Percentiles rank a stretch among this genome's conserved stretches.
phyloP scores from a whole-genome alignment of 768 basidiomycete genomes.

The Pisolithus orientalis region DNA sequence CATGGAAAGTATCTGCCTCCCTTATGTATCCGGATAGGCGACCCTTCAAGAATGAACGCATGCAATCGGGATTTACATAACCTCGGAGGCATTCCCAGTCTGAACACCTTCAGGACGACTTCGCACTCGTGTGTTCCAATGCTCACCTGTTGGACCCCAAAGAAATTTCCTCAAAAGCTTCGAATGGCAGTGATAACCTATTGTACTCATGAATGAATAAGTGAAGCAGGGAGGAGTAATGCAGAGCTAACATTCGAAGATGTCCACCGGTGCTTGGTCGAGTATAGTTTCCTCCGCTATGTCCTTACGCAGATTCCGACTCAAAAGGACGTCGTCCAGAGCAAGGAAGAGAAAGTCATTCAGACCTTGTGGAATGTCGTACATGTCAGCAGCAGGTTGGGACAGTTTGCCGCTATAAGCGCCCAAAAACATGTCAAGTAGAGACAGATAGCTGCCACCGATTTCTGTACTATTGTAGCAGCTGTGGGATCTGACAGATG shows the following conservation, averaged over 20 bases:
- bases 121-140: too few relatives aligned
- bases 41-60: neutral
- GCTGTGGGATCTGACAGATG: neutral
- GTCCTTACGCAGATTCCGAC: neutral
- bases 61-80: neutral
- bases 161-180: conserved; percentile 11
- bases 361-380: neutral
- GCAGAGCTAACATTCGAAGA: conserved; percentile 15
- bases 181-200: conserved; percentile 14
- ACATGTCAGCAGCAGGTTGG: neutral
- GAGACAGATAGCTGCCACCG: neutral
- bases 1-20: neutral
- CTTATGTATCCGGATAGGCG: neutral
- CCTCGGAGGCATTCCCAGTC: conserved; percentile 7
- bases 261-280: conserved; percentile 4
- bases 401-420: neutral
- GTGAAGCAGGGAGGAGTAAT: neutral
- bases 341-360: neutral
- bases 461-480: neutral
- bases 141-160: conserved; percentile 20
- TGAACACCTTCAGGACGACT: neutral
- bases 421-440: neutral
- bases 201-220: neutral
- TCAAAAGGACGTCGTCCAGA: neutral
- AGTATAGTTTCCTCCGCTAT: conserved; percentile 4